Conservation (phyloP, 2,329 filamentous ascomycete species). For the Leptographium procerum region DNA sequence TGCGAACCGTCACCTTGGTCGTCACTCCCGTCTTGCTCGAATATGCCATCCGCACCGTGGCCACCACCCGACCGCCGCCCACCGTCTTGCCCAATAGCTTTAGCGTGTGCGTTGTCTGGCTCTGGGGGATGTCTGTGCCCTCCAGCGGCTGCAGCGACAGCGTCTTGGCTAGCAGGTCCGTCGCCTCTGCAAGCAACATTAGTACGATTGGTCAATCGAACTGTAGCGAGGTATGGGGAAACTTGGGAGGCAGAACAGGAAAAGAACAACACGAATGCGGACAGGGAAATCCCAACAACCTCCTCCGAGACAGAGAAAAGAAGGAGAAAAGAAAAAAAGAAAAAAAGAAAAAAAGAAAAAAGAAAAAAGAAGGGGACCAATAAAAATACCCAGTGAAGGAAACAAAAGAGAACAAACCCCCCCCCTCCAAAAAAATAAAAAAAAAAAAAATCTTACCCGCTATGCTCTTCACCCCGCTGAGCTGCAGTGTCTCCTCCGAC, state of each 20-base stretch:
- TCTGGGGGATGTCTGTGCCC: conserved; percentile 82
- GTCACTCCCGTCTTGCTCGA: conserved; percentile 88
- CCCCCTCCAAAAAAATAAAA: background rate
- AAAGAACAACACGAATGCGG: background rate
- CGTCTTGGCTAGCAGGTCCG: conserved; percentile 75
- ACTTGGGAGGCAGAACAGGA: too few relatives aligned
- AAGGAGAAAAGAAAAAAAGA: background rate
- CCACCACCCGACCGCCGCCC: conserved; percentile 77
- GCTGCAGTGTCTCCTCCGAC: conserved; percentile 79
- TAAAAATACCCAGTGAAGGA: too few relatives aligned
- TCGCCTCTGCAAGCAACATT: conserved; percentile 67
- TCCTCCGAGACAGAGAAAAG: background rate
- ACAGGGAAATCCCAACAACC: too few relatives aligned
- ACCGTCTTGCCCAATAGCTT: conserved; percentile 96
- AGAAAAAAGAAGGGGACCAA: background rate
- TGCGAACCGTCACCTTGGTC: conserved; percentile 85
- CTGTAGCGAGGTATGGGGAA: background rate
- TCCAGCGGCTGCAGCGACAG: conserved; percentile 89
- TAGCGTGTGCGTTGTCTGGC: conserved; percentile 81
- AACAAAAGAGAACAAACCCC: conserved; percentile 1
- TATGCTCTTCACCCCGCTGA: conserved; percentile 83
- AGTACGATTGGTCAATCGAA: too few relatives aligned
- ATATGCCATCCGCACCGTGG: conserved; percentile 83
- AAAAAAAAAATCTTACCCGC: conserved; percentile 49
- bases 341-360: background rate